phyloP scores from a whole-genome alignment of 225 moss, liverwort and hornwort species.

The Physcomitrellopsis africana region DNA sequence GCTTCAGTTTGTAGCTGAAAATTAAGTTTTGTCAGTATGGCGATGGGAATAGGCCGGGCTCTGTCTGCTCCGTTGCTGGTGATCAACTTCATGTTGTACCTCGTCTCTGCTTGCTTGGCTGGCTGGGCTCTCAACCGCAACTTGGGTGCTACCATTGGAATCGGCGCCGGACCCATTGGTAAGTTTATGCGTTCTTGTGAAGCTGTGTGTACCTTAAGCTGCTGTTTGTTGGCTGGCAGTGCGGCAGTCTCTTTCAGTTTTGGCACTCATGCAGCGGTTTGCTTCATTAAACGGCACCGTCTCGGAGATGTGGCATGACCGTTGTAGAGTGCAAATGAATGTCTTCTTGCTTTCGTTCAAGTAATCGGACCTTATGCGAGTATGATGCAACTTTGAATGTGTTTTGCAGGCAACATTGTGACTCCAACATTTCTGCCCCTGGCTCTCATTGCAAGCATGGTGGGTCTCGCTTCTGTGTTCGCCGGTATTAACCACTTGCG shows the following conservation, averaged over 20 bases:
- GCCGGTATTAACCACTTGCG: slow-evolving; percentile 47
- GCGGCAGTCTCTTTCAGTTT: no score
- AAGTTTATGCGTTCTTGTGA: slow-evolving; percentile 4
- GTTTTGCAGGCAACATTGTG: slow-evolving; percentile 43
- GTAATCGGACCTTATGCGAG: no score
- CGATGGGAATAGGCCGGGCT: slow-evolving; percentile 31
- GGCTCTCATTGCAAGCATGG: slow-evolving; percentile 47
- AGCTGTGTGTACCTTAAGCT: neutral
- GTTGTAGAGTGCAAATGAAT: neutral
- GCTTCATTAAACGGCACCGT: neutral
- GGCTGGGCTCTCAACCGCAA: slow-evolving; percentile 52
- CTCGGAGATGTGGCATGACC: neutral
- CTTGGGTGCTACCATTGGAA: slow-evolving; percentile 33
- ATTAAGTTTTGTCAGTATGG: slow-evolving; percentile 25
- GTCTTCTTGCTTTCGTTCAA: no score
- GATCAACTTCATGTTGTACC: slow-evolving; percentile 40
- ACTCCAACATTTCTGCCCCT: slow-evolving; percentile 43
- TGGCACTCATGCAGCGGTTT: no score
- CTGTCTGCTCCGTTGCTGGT: slow-evolving; percentile 41
- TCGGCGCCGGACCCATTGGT: slow-evolving; percentile 37
- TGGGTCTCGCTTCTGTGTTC: slow-evolving; percentile 49
- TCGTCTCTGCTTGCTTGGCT: slow-evolving; percentile 37
- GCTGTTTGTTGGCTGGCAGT: no score
- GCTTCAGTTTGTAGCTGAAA: no score
- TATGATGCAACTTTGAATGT: neutral